These are phyloP conservation scores for Lotus japonicus DNA, from an alignment of 306 rosid species.

Conservation along the genomic window DNA sequence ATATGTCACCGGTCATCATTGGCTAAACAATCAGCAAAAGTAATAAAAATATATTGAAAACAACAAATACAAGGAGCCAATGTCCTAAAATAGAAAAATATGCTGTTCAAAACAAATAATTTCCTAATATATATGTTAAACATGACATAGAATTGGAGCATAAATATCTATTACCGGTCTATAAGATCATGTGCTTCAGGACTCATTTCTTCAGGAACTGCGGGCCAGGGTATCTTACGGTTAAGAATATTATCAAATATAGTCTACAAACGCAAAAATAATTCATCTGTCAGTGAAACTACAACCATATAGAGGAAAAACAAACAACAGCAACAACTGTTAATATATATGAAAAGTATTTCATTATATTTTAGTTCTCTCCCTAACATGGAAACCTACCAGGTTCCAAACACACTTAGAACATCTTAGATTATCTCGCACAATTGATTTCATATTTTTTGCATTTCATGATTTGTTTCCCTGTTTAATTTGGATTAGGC, in stretches of 20 bases:
- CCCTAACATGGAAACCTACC: too few species aligned
- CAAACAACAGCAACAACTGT: neutral
- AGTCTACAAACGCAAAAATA: conserved; percentile 43
- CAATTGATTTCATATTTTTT: too few species aligned
- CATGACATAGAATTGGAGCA: conserved; percentile 6
- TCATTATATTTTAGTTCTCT: too few species aligned
- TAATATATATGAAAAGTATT: too few species aligned
- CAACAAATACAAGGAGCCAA: neutral
- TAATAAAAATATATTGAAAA: neutral
- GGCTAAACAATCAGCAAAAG: neutral
- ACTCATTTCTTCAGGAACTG: conserved; percentile 82
- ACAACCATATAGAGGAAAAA: conserved; percentile 3
- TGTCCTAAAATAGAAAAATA: neutral
- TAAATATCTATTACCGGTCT: conserved; percentile 57
- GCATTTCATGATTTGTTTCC: too few species aligned
- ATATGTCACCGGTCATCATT: neutral
- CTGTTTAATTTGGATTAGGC: too few species aligned
- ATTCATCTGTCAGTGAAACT: conserved; percentile 6
- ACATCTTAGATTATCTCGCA: too few species aligned
- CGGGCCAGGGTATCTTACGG: conserved; percentile 94
- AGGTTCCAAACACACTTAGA: too few species aligned
- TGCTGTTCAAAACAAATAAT: conserved; percentile 5
- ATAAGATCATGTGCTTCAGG: conserved; percentile 81
- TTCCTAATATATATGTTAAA: neutral
- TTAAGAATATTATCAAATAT: conserved; percentile 97